Evolutionary conservation across 345 rosid genomes (phyloP).

Genomic region (Populus pruinosa): DNA sequence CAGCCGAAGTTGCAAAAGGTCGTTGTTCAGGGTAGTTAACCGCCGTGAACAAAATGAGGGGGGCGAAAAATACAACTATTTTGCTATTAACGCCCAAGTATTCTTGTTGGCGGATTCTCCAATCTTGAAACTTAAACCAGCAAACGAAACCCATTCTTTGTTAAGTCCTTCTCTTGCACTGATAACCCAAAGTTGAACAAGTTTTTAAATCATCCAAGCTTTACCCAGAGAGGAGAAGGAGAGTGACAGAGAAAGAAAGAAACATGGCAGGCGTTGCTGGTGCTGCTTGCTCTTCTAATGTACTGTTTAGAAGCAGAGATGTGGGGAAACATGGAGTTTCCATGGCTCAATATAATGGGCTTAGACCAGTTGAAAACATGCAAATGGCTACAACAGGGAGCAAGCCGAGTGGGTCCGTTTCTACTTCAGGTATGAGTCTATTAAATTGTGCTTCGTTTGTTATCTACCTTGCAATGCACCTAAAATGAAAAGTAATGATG

Average conservation of each 20-base stretch:
- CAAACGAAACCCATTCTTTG: slow-evolving; percentile 17
- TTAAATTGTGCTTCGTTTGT: neutral
- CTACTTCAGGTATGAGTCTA: slow-evolving; percentile 28
- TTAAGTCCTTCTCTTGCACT: slow-evolving; percentile 23
- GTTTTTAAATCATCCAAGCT: neutral
- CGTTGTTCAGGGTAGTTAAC: slow-evolving; percentile 31
- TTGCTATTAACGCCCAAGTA: slow-evolving; percentile 23
- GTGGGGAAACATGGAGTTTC: slow-evolving; percentile 23
- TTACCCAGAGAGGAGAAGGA: neutral
- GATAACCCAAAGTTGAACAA: slow-evolving; percentile 28
- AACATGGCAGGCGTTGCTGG: slow-evolving; percentile 44
- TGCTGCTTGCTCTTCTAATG: slow-evolving; percentile 28
- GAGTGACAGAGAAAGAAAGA: slow-evolving; percentile 3
- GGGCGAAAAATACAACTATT: neutral
- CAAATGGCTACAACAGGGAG: slow-evolving; percentile 20
- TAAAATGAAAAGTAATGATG: neutral
- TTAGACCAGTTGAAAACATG: slow-evolving; percentile 30
- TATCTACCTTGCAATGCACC: neutral
- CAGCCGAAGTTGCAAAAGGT: neutral
- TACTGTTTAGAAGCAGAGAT: slow-evolving; percentile 29
- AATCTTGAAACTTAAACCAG: neutral
- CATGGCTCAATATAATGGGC: slow-evolving; percentile 40
- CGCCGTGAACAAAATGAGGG: slow-evolving; percentile 19
- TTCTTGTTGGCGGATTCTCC: slow-evolving; percentile 34
- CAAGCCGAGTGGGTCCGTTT: slow-evolving; percentile 17